phyloP scores from a whole-genome alignment of 2,329 filamentous ascomycete species.

The Sclerotinia spermophila region DNA sequence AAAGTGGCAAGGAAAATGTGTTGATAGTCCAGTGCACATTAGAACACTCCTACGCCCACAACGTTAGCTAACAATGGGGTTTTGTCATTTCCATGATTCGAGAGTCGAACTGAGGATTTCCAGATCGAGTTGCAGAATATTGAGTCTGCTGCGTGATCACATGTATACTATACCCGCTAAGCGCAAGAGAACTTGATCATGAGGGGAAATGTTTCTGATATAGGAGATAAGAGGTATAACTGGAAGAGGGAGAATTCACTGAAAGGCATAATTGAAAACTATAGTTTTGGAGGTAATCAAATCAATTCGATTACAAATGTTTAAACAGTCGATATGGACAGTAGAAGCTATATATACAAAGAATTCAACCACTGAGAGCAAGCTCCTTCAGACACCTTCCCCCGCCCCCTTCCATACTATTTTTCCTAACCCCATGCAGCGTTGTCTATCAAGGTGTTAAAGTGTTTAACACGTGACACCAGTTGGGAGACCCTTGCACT shows the following conservation, averaged over 20 bases:
- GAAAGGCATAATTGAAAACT: neutral
- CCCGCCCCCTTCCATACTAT: neutral
- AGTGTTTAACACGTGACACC: conserved; percentile 29
- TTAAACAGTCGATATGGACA: conserved; percentile 4
- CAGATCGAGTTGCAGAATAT: neutral
- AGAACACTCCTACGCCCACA: neutral
- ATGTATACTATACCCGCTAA: neutral
- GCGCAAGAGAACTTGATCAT: neutral
- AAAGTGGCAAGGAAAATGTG: neutral
- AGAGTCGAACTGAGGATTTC: neutral
- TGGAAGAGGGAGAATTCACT: neutral
- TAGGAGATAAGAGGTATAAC: neutral
- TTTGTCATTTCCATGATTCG: neutral
- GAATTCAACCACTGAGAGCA: neutral
- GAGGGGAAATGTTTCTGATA: neutral
- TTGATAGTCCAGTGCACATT: neutral
- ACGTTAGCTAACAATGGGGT: neutral
- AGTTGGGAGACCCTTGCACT: conserved; percentile 40
- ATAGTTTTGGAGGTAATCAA: neutral
- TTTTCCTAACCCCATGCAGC: neutral
- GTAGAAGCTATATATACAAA: conserved; percentile 4
- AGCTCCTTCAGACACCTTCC: neutral
- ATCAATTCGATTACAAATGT: conserved; percentile 1
- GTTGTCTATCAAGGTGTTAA: neutral
- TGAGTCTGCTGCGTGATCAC: neutral